Evolutionary conservation across 805 yeast genomes (phyloP).

Genomic region (Myxozyma sirexii): DNA sequence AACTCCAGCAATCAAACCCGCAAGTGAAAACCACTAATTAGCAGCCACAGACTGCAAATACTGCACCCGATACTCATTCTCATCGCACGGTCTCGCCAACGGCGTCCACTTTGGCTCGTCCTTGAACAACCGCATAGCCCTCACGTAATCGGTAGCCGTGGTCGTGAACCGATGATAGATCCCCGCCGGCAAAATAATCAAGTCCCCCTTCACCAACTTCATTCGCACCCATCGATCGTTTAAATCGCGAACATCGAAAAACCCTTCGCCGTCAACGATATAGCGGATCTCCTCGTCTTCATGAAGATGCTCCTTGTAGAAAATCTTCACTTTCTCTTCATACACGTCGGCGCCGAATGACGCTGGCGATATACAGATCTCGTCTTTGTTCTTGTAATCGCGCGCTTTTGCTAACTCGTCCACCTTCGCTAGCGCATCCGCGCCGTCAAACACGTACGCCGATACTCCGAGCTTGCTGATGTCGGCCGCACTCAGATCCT

Average conservation of each 20-base stretch:
- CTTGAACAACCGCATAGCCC: slow-evolving; percentile 81
- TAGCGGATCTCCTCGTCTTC: slow-evolving; percentile 97
- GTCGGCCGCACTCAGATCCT: slow-evolving; percentile 5
- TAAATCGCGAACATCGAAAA: slow-evolving; percentile 78
- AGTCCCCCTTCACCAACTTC: slow-evolving; percentile 62
- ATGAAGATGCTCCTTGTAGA: slow-evolving; percentile 63
- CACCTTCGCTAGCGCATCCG: slow-evolving; percentile 54
- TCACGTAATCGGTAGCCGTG: slow-evolving; percentile 61
- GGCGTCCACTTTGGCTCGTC: slow-evolving; percentile 98
- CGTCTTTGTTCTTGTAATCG: slow-evolving; percentile 78
- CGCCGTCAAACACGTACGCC: slow-evolving; percentile 39
- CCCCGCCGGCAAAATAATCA: slow-evolving; percentile 76
- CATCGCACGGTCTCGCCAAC: slow-evolving; percentile 63
- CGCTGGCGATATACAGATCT: slow-evolving; percentile 59
- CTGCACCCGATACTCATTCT: slow-evolving; percentile 49
- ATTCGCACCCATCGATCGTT: slow-evolving; percentile 77
- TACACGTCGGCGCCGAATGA: slow-evolving; percentile 63
- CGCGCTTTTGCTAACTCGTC: slow-evolving; percentile 69
- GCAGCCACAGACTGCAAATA: slow-evolving; percentile 42
- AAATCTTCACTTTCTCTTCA: slow-evolving; percentile 60
- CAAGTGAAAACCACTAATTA: neutral
- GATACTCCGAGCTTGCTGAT: slow-evolving; percentile 25
- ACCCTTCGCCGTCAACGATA: slow-evolving; percentile 86
- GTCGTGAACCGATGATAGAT: slow-evolving; percentile 92
- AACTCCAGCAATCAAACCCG: too few species aligned